Evolutionary conservation across 169 alveolate species (phyloP).

Genomic region (Cryptosporidium tyzzeri): DNA sequence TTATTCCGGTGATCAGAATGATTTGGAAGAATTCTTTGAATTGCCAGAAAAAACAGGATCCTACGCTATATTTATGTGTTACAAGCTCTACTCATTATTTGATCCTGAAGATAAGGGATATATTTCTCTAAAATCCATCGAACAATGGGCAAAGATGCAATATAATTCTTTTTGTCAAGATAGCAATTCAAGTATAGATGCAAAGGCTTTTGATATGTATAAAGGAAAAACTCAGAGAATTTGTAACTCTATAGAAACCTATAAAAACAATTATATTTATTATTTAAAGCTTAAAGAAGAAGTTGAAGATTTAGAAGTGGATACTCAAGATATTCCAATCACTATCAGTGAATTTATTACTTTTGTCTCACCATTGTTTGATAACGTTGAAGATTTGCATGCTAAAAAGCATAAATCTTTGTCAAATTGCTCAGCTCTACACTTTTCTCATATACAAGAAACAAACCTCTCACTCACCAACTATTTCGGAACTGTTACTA

Average conservation of each 20-base stretch:
- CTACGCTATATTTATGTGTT: conserved; percentile 15
- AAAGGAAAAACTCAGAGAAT: conserved; percentile 28
- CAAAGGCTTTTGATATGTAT: conserved; percentile 13
- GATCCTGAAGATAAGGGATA: conserved; percentile 54
- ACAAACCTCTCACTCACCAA: conserved; percentile 52
- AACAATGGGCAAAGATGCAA: conserved; percentile 39
- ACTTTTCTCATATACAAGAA: conserved; percentile 18
- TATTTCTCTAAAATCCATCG: conserved; percentile 26
- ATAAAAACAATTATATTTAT: conserved; percentile 6
- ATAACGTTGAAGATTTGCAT: not conserved
- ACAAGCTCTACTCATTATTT: conserved; percentile 41
- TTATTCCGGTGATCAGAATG: not conserved
- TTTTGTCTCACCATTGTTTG: conserved; percentile 33
- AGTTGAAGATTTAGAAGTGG: not conserved
- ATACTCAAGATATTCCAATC: conserved; percentile 5
- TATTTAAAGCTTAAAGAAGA: not conserved
- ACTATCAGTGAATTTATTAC: conserved; percentile 46
- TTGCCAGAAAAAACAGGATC: not conserved
- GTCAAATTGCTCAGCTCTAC: conserved; percentile 3
- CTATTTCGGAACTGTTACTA: conserved; percentile 45
- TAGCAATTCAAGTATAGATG: not conserved
- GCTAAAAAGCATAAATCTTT: not conserved
- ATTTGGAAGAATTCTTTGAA: conserved; percentile 38
- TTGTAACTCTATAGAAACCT: conserved; percentile 51
- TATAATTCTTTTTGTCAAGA: not conserved